phyloP scores from a whole-genome alignment of 1,284 basidiomycete genomes.

The Cutaneotrichosporon spelunceum region DNA sequence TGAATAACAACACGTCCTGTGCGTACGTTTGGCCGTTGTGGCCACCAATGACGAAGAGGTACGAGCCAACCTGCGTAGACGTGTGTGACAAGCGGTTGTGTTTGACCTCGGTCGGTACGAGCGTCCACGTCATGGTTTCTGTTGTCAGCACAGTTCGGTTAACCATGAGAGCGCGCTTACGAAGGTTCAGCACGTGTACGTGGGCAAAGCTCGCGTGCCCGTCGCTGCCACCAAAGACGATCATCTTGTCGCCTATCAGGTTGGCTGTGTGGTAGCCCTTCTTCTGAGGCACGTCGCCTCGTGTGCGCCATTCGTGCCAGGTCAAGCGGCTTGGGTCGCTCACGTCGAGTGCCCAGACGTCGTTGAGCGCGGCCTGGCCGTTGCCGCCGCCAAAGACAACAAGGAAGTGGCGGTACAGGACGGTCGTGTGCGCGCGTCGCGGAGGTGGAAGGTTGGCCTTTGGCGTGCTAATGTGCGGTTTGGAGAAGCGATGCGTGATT shows the following conservation, averaged over 20 bases:
- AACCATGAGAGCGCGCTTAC: slow-evolving; percentile 54
- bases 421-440: slow-evolving; percentile 81
- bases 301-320: slow-evolving; percentile 56
- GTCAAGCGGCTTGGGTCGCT: slow-evolving; percentile 43
- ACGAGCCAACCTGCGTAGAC: slow-evolving; percentile 87
- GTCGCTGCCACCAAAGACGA: slow-evolving; percentile 53
- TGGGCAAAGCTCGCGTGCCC: slow-evolving; percentile 69
- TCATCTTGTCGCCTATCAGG: slow-evolving; percentile 68
- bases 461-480: slow-evolving; percentile 41
- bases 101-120: slow-evolving; percentile 58
- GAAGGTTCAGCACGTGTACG: slow-evolving; percentile 79
- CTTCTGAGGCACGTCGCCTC: slow-evolving; percentile 54
- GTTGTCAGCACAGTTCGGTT: background rate
- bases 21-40: slow-evolving; percentile 77
- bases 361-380: slow-evolving; percentile 79
- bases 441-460: slow-evolving; percentile 58
- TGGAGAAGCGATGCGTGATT: slow-evolving; percentile 63
- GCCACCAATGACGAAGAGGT: slow-evolving; percentile 83
- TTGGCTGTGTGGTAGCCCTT: slow-evolving; percentile 90
- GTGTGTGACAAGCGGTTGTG: slow-evolving; percentile 79
- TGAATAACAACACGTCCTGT: slow-evolving; percentile 76
- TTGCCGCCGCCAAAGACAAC: slow-evolving; percentile 92
- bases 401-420: slow-evolving; percentile 67
- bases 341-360: slow-evolving; percentile 79
- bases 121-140: slow-evolving; percentile 72